Conservation (phyloP, 1,284 basidiomycete species). For the Tetrapyrgos nigripes region DNA sequence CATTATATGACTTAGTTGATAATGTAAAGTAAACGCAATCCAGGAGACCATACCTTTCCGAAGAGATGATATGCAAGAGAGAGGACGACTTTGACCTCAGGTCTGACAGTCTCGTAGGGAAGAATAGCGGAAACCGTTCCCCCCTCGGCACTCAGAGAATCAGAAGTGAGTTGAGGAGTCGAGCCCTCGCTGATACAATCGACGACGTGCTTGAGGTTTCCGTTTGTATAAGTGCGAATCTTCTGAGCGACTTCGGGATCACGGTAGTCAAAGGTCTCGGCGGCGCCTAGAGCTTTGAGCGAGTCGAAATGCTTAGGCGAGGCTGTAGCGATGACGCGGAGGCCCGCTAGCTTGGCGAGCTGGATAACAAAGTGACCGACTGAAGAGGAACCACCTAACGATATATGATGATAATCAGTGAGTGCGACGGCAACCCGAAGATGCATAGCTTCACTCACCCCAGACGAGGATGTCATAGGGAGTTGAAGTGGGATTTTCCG, state of each 20-base stretch:
- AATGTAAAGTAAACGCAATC: too few species aligned
- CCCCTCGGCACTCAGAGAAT: conserved; percentile 29
- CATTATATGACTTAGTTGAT: too few species aligned
- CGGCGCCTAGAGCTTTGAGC: conserved; percentile 46
- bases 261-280: conserved; percentile 40
- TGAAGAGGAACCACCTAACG: conserved; percentile 46
- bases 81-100: background rate
- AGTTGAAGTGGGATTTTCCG: conserved; percentile 12
- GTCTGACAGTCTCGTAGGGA: background rate
- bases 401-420: too few species aligned
- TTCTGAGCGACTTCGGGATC: conserved; percentile 29
- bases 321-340: conserved; percentile 45
- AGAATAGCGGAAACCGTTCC: conserved; percentile 15
- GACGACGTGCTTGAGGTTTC: conserved; percentile 20
- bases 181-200: conserved; percentile 29
- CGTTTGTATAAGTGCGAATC: conserved; percentile 24
- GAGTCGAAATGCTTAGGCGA: conserved; percentile 44
- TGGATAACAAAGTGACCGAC: conserved; percentile 51
- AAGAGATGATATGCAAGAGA: background rate
- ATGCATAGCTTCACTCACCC: too few species aligned
- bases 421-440: too few species aligned
- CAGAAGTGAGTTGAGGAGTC: conserved; percentile 29
- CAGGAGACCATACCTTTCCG: too few species aligned
- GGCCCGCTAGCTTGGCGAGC: conserved; percentile 42
- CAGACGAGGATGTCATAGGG: conserved; percentile 38